Conservation (phyloP, 2,329 filamentous ascomycete genomes). For the Diaporthe sp. region DNA sequence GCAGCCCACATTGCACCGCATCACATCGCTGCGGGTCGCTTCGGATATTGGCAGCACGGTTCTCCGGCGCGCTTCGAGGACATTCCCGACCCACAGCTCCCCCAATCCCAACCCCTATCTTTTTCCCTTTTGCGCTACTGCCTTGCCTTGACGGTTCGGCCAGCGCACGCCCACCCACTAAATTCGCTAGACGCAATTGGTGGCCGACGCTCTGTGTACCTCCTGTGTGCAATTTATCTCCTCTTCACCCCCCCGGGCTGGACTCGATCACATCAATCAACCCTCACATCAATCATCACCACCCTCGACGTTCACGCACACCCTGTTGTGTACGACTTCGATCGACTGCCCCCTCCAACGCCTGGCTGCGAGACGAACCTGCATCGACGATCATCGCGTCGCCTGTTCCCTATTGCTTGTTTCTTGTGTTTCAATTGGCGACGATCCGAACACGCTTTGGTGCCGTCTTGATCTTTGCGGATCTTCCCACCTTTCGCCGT, state of each 20-base stretch:
- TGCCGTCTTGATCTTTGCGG: constrained; percentile 32
- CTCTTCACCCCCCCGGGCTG: constrained; percentile 34
- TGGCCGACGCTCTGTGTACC: constrained; percentile 19
- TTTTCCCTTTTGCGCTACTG: constrained; percentile 33
- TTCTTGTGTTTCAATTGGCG: constrained; percentile 32
- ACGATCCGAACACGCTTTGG: constrained; percentile 28
- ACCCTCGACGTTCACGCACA: constrained; percentile 4
- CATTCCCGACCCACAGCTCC: constrained; percentile 30
- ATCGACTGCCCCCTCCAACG: constrained; percentile 24
- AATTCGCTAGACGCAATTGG: constrained; percentile 37
- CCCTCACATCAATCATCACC: constrained; percentile 18
- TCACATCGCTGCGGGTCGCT: constrained; percentile 31
- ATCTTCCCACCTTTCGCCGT: constrained; percentile 4
- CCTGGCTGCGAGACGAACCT: constrained; percentile 35
- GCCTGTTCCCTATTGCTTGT: constrained; percentile 20
- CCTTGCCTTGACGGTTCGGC: constrained; percentile 37
- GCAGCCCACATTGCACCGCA: constrained; percentile 13
- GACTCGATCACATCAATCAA: constrained; percentile 34
- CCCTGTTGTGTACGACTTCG: neutral
- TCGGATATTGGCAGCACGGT: constrained; percentile 31
- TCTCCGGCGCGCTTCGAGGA: constrained; percentile 32
- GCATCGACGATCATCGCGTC: constrained; percentile 31
- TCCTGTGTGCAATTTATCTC: constrained; percentile 32
- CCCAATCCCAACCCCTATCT: constrained; percentile 36
- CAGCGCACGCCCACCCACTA: constrained; percentile 35